Evolutionary conservation across 306 rosid species (phyloP).

Genomic region (Cucurbita moschata): DNA sequence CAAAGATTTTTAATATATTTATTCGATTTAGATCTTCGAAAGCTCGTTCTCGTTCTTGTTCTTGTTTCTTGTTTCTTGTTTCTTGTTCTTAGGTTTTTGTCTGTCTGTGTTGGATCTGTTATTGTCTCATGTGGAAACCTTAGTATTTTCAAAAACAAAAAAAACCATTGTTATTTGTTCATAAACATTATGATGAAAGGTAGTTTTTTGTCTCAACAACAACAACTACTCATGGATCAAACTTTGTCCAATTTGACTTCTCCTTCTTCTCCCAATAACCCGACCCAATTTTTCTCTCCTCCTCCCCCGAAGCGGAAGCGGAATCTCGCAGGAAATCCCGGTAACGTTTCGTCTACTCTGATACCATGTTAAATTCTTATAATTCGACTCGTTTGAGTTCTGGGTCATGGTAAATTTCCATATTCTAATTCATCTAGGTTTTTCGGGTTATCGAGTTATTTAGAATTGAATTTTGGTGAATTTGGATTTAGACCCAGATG

Average conservation of each 20-base stretch:
- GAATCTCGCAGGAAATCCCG: constrained; percentile 97
- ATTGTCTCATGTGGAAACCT: constrained; percentile 3
- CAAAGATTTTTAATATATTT: not conserved
- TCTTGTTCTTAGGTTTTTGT: not conserved
- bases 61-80: not conserved
- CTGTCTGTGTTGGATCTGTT: not conserved
- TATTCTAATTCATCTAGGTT: not conserved
- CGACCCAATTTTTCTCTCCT: not conserved
- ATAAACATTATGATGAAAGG: constrained; percentile 2
- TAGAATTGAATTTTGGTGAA: not conserved
- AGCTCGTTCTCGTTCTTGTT: not conserved
- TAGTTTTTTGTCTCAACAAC: constrained; percentile 1
- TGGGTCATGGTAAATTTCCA: not conserved
- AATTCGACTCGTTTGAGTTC: not conserved
- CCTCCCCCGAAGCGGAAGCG: constrained; percentile 49
- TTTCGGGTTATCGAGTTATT: not conserved
- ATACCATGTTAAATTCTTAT: not conserved
- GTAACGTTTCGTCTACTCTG: constrained; percentile 9
- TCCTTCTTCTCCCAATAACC: constrained; percentile 51
- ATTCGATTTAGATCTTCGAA: not conserved
- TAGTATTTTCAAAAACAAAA: not conserved
- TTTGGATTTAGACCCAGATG: not conserved
- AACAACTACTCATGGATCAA: constrained; percentile 42
- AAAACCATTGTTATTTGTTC: not conserved
- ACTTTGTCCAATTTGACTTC: constrained; percentile 85